Conservation (phyloP, 257 asterid species). For the Forsythia viridissima region DNA sequence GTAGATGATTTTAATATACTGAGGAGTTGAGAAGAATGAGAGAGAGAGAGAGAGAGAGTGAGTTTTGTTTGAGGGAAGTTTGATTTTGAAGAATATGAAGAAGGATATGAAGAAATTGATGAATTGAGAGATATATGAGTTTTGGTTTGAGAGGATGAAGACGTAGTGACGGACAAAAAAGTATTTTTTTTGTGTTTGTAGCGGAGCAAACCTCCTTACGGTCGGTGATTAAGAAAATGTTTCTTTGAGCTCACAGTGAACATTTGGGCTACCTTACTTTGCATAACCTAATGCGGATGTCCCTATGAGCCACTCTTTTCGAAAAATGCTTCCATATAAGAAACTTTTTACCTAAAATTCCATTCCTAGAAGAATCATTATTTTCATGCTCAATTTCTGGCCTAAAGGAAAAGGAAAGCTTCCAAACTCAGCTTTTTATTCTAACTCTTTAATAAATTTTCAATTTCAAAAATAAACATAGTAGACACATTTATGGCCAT, state of each 20-base stretch:
- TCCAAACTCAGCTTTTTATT: not conserved
- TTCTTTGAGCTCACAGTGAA: not conserved
- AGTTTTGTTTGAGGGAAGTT: too few species aligned
- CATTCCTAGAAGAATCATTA: not conserved
- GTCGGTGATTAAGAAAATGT: not conserved
- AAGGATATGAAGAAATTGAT: too few species aligned
- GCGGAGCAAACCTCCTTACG: too few species aligned
- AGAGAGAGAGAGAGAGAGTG: too few species aligned
- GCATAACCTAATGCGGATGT: not conserved
- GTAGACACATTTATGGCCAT: not conserved
- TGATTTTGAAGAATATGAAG: too few species aligned
- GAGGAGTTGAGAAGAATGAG: too few species aligned
- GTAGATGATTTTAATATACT: too few species aligned
- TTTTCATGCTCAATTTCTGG: not conserved
- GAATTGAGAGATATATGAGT: too few species aligned
- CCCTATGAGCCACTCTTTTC: not conserved
- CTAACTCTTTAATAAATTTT: not conserved
- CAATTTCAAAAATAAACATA: not conserved
- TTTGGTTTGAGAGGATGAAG: too few species aligned
- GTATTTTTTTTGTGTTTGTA: too few species aligned
- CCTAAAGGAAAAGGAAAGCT: not conserved
- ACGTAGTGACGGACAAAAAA: too few species aligned
- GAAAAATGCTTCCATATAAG: not conserved
- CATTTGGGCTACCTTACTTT: not conserved
- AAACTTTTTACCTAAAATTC: not conserved